A percentile compares a stretch with the other conserved stretches of the same genome.
Conservation (phyloP, 2,329 filamentous ascomycete genomes). For the Lizonia empirigonia region DNA sequence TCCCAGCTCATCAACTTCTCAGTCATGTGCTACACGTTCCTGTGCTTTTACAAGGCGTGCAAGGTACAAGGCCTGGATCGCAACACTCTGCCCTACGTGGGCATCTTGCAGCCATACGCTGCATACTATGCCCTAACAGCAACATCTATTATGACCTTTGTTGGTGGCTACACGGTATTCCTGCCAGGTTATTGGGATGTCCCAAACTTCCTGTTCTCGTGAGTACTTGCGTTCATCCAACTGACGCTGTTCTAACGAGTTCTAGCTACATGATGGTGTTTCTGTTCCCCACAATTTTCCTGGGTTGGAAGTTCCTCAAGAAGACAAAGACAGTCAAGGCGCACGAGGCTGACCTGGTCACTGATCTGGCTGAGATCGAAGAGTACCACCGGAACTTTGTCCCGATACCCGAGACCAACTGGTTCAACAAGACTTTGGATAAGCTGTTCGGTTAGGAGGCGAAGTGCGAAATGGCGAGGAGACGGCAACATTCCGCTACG, state of each 20-base stretch:
- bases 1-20: slow-evolving; percentile 60
- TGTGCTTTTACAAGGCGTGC: slow-evolving; percentile 73
- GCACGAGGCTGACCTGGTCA: slow-evolving; percentile 66
- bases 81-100: slow-evolving; percentile 71
- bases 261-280: slow-evolving; percentile 71
- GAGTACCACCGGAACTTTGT: slow-evolving; percentile 69
- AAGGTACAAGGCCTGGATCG: slow-evolving; percentile 71
- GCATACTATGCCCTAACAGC: slow-evolving; percentile 69
- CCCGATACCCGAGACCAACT: slow-evolving; percentile 56
- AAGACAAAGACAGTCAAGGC: slow-evolving; percentile 63
- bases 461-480: background rate
- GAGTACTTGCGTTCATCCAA: slow-evolving; percentile 34
- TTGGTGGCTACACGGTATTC: slow-evolving; percentile 78
- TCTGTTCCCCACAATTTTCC: slow-evolving; percentile 70
- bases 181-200: slow-evolving; percentile 70
- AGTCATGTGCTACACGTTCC: slow-evolving; percentile 70
- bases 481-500: background rate
- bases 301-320: slow-evolving; percentile 74
- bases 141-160: slow-evolving; percentile 73
- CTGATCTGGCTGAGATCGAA: slow-evolving; percentile 69
- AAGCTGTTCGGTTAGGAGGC: slow-evolving; percentile 49
- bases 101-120: slow-evolving; percentile 71
- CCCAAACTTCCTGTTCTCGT: slow-evolving; percentile 74
- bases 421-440: slow-evolving; percentile 51
- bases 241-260: slow-evolving; percentile 4